Base-by-base conservation (phyloP, 2,329 filamentous ascomycete species). In the Penicillium sp. region DNA sequence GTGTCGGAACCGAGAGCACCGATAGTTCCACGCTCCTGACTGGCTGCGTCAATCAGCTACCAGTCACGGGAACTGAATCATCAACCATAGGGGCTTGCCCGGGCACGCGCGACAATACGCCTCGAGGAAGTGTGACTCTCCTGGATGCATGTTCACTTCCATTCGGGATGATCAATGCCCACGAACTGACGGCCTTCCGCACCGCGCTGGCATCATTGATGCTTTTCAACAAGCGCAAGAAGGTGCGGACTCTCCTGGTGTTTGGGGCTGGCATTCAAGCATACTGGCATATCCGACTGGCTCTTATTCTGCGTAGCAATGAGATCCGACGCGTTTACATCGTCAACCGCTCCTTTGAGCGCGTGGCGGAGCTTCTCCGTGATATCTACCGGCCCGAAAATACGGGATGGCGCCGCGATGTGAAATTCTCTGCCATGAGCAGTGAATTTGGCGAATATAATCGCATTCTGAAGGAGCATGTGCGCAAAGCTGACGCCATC, bases 251-350 rank as follows among this genome's bases (percentile, higher is more conserved):
- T 14, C 73, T 97, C 11, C 88, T 89, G 14, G 89, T 96, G 56
- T 98, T 97, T 74, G 94, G 94, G 26, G 89, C 90, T 37, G 94
- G 94, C 49, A 87, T 89, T 68, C 93, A 97, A 79, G 94, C 94
- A 13, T 96, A 94, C 80, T 98, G 93, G 93, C 94, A 97, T 74
- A 87, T 96, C 46, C 89, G 93, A 0, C 84, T 98, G 4, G 89
- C 93, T 0, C 83, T 98, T 65, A 83, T 95, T 53, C 71, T 82
- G 33, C 89, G 85, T 1, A 82, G 83, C 0, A 71, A 79, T 49
- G 91, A 92, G 22, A 89, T 97, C 68, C 88, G 89, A 69, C 86
- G 89, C 60, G 85, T 97, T 52, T 89, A 94, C 77, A 89, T 97
- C 70, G 88, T 97, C 73, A 96, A 93, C 71, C 88, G 91, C 37